Evolutionary conservation across 208 protist genomes (phyloP).

Genomic region (Leishmania aethiopica): DNA sequence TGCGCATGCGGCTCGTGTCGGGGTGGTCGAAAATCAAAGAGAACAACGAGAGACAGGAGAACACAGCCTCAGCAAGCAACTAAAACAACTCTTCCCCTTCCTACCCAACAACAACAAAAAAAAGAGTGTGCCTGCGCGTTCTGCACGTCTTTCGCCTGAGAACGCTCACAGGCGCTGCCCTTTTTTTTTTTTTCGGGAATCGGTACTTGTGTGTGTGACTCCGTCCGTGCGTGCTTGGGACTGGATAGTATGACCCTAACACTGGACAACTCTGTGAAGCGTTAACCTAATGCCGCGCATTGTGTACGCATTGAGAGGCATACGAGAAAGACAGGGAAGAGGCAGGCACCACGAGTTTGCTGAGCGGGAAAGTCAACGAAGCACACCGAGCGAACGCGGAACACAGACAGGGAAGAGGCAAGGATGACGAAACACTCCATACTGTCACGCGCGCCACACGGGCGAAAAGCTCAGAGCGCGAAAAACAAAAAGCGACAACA

Average conservation of each 20-base stretch:
- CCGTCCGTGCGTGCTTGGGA: neutral
- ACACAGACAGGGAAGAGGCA: neutral
- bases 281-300: neutral
- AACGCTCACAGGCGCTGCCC: neutral
- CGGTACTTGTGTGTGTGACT: neutral
- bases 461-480: neutral
- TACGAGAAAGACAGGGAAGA: neutral
- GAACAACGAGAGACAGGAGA: neutral
- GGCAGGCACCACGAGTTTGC: neutral
- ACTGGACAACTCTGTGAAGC: neutral
- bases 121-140: neutral
- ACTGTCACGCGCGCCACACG: neutral
- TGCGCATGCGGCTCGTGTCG: neutral
- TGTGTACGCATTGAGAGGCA: neutral
- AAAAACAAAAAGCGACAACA: neutral
- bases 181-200: neutral
- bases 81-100: neutral
- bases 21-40: neutral
- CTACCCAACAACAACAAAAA: neutral
- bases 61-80: neutral
- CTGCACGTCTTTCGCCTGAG: neutral
- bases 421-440: neutral
- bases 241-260: neutral
- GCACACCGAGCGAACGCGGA: neutral
- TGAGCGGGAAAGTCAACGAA: neutral